Conservation (phyloP, 441 rosid species). For the Euphorbia schlechtendalii region DNA sequence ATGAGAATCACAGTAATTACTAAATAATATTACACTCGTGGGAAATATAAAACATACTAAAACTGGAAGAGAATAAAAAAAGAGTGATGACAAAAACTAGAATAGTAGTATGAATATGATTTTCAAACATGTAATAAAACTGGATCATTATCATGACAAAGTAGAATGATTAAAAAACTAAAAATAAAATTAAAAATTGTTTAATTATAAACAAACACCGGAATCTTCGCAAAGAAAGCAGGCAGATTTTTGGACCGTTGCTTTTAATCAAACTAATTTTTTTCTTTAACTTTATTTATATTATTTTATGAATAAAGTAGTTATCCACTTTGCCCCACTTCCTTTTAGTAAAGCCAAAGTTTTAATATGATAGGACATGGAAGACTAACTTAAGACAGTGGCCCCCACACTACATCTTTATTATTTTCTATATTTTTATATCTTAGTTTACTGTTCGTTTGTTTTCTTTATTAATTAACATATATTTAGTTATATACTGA, state of each 20-base stretch:
- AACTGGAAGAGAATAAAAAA: too few relatives aligned
- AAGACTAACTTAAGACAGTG: background rate
- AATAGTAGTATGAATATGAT: too few relatives aligned
- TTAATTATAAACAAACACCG: slow-evolving; percentile 22
- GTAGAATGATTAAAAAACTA: slow-evolving; percentile 7
- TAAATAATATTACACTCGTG: too few relatives aligned
- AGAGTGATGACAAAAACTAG: too few relatives aligned
- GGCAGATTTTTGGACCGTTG: slow-evolving; percentile 28
- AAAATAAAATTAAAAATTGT: background rate
- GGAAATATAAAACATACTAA: too few relatives aligned
- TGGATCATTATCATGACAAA: background rate
- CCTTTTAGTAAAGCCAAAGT: slow-evolving; percentile 4
- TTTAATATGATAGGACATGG: background rate
- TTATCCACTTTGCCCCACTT: background rate
- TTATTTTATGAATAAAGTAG: background rate
- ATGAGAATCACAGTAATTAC: too few relatives aligned
- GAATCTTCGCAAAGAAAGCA: slow-evolving; percentile 45
- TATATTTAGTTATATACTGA: too few relatives aligned
- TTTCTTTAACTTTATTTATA: background rate
- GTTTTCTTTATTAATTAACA: too few relatives aligned
- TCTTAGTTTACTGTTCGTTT: too few relatives aligned
- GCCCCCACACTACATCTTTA: background rate
- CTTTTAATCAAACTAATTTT: background rate
- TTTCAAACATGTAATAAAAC: background rate
- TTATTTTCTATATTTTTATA: background rate